A percentile compares a stretch with the other conserved stretches of the same genome.
These are phyloP conservation scores for Ilyonectria sp. DNA, from an alignment of 2,329 filamentous ascomycete species.

Conservation along the genomic window DNA sequence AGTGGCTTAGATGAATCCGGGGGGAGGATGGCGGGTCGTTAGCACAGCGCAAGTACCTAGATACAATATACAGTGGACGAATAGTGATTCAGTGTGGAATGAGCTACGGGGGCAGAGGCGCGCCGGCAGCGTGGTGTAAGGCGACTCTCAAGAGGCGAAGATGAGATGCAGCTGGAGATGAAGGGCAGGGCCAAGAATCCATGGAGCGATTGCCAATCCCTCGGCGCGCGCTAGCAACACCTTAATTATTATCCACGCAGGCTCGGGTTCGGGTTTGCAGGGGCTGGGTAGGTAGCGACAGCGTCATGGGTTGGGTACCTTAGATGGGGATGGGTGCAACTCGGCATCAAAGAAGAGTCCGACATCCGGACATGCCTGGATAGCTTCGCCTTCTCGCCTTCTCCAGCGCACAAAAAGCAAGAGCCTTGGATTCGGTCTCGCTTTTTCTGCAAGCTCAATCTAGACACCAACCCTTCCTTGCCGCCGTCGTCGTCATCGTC, in stretches of 20 bases:
- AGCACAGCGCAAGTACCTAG: background rate
- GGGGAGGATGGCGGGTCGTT: background rate
- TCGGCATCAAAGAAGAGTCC: background rate
- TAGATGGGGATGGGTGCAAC: background rate
- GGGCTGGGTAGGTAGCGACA: background rate
- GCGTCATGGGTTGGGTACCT: background rate
- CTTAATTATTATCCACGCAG: conserved; percentile 21
- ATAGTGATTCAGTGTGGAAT: no score
- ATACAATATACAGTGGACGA: background rate
- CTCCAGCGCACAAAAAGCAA: background rate
- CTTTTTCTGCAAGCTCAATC: no score
- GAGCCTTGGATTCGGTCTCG: background rate
- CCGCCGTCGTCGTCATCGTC: background rate
- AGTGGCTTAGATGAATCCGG: background rate
- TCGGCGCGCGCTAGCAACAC: conserved; percentile 24
- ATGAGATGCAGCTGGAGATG: conserved; percentile 8
- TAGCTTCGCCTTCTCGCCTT: background rate
- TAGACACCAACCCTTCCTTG: background rate
- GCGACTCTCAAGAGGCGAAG: conserved; percentile 1
- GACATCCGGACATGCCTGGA: background rate
- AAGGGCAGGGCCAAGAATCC: background rate
- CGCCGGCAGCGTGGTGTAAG: conserved; percentile 10
- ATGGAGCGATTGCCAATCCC: conserved; percentile 13
- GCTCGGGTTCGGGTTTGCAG: conserved; percentile 12
- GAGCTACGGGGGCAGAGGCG: background rate